phyloP scores from a whole-genome alignment of 2,329 filamentous ascomycete species.

The Fusarium sacchari region DNA sequence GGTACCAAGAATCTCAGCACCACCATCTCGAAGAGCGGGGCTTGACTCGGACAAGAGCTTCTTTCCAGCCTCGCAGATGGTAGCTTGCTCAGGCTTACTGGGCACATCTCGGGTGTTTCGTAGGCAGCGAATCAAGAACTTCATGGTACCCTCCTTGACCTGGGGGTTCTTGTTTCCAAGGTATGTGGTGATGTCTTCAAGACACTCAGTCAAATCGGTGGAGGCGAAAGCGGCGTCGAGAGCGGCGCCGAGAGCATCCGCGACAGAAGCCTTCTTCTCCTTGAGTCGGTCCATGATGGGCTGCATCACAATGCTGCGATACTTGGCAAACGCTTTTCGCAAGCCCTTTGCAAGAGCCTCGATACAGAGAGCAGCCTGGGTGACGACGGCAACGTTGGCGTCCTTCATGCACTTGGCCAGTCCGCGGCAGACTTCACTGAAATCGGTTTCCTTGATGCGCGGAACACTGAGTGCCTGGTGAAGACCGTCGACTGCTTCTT shows the following conservation, averaged over 20 bases:
- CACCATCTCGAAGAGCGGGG: slow-evolving; percentile 85
- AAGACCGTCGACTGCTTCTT: slow-evolving; percentile 89
- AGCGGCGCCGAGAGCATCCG: slow-evolving; percentile 87
- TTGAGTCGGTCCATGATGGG: slow-evolving; percentile 96
- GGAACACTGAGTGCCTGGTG: slow-evolving; percentile 82
- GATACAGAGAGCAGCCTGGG: slow-evolving; percentile 90
- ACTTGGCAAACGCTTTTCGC: slow-evolving; percentile 79
- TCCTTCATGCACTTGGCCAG: slow-evolving; percentile 99
- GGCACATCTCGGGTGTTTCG: slow-evolving; percentile 86
- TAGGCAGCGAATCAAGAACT: slow-evolving; percentile 89
- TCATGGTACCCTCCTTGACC: slow-evolving; percentile 94
- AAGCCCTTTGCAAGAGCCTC: slow-evolving; percentile 89
- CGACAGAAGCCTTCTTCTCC: slow-evolving; percentile 92
- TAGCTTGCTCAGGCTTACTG: slow-evolving; percentile 81
- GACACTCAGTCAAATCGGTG: slow-evolving; percentile 81
- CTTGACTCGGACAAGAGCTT: slow-evolving; percentile 91
- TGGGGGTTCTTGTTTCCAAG: slow-evolving; percentile 96
- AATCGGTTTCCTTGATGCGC: slow-evolving; percentile 90
- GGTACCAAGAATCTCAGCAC: slow-evolving; percentile 91
- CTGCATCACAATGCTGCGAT: slow-evolving; percentile 81
- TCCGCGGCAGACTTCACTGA: slow-evolving; percentile 82
- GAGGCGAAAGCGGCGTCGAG: slow-evolving; percentile 75
- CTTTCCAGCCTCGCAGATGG: slow-evolving; percentile 87
- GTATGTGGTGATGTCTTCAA: slow-evolving; percentile 90
- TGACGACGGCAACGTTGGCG: slow-evolving; percentile 94